These are phyloP conservation scores for Achaetomium macrosporum DNA, from an alignment of 2,329 filamentous ascomycete genomes.

Conservation along the genomic window DNA sequence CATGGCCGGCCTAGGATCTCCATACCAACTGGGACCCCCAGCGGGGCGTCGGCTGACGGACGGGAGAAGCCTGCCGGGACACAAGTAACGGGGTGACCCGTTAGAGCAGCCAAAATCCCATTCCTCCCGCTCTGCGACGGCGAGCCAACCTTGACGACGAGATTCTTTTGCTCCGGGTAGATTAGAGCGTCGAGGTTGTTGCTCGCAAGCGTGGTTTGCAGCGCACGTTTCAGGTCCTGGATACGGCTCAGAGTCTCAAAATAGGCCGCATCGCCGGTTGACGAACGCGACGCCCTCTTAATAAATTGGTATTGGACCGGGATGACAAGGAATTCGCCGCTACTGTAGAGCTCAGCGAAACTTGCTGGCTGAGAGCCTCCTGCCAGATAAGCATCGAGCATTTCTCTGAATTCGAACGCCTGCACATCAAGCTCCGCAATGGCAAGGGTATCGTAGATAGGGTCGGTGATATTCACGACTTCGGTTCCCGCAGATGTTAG, in stretches of 20 bases:
- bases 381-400: conserved; percentile 50
- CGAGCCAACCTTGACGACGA: conserved; percentile 53
- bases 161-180: conserved; percentile 60
- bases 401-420: conserved; percentile 52
- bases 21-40: conserved; percentile 58
- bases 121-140: conserved; percentile 53
- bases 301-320: conserved; percentile 53
- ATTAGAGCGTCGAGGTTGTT: conserved; percentile 52
- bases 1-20: conserved; percentile 56
- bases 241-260: conserved; percentile 42
- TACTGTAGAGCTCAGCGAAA: conserved; percentile 44
- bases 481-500: conserved; percentile 43
- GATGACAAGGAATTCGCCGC: conserved; percentile 52
- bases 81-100: conserved; percentile 37
- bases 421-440: conserved; percentile 53
- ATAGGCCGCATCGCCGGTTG: conserved; percentile 44
- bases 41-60: conserved; percentile 41
- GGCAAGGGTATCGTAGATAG: conserved; percentile 46
- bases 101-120: conserved; percentile 37
- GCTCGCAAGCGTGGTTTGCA: conserved; percentile 44
- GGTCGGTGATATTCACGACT: conserved; percentile 43
- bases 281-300: conserved; percentile 44
- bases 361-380: conserved; percentile 35
- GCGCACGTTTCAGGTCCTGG: conserved; percentile 43
- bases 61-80: conserved; percentile 50